These are phyloP conservation scores for Eimeria maxima DNA, from an alignment of 169 alveolate genomes.

Conservation along the genomic window DNA sequence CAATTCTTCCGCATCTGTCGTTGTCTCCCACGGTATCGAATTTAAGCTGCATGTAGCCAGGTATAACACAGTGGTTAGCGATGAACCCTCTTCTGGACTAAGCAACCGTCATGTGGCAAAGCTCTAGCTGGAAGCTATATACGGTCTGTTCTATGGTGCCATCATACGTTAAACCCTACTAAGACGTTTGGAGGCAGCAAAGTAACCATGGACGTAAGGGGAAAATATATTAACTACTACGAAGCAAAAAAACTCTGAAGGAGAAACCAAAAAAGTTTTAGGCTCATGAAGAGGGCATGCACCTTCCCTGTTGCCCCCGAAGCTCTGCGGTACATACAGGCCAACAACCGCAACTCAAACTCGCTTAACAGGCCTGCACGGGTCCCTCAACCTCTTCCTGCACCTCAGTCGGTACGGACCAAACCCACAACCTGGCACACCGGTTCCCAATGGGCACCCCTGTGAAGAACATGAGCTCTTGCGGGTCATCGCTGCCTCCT, in stretches of 20 bases:
- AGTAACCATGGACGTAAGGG: not conserved
- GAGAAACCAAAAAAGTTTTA: not conserved
- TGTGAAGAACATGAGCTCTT: conserved; percentile 47
- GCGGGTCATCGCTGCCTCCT: conserved; percentile 43
- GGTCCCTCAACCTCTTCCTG: conserved; percentile 61
- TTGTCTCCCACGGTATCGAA: not conserved
- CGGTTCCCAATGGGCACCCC: conserved; percentile 10
- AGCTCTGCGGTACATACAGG: not conserved
- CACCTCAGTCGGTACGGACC: conserved; percentile 20
- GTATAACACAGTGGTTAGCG: not conserved
- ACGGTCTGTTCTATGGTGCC: not conserved
- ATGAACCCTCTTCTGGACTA: not conserved
- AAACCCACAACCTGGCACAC: conserved; percentile 57
- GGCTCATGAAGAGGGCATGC: not conserved
- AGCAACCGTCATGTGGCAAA: not conserved
- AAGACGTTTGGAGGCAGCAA: not conserved
- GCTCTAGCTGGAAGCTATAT: not conserved
- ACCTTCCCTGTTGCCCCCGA: not conserved
- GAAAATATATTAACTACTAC: not conserved
- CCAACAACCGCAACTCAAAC: not conserved
- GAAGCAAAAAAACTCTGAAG: not conserved
- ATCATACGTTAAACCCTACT: not conserved
- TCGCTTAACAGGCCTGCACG: conserved; percentile 9
- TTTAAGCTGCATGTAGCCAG: not conserved
- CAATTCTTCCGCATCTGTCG: not conserved